Evolutionary conservation across 2,329 filamentous ascomycete genomes (phyloP).

Genomic region (Alternaria sp.): DNA sequence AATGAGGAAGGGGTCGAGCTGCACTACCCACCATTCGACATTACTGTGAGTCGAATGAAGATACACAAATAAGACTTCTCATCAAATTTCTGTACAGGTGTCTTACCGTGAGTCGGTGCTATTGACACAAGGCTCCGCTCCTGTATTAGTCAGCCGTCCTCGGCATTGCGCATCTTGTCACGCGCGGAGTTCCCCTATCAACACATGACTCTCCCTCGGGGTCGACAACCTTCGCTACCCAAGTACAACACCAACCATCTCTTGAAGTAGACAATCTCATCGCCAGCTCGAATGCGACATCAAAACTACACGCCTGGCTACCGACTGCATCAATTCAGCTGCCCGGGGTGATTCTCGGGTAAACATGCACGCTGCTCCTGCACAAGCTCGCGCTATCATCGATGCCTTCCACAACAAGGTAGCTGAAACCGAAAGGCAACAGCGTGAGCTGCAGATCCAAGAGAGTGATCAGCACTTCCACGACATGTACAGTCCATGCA

Average conservation of each 20-base stretch:
- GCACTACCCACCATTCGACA: conserved; percentile 40
- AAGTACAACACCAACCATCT: neutral
- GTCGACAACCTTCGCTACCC: neutral
- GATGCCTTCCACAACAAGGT: conserved; percentile 7
- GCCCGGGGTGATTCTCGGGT: neutral
- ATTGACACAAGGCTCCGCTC: neutral
- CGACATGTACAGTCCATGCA: conserved; percentile 14
- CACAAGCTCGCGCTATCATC: conserved; percentile 8
- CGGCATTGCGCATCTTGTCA: neutral
- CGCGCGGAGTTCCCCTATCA: neutral
- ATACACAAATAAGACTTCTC: neutral
- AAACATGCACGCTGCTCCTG: conserved; percentile 3
- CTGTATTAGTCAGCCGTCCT: neutral
- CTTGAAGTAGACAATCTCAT: neutral
- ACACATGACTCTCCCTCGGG: neutral
- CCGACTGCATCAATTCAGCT: neutral
- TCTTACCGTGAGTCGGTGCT: neutral
- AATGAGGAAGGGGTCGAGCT: conserved; percentile 24
- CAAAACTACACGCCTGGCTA: neutral
- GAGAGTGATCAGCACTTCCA: conserved; percentile 11
- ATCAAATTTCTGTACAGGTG: neutral
- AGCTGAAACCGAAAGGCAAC: conserved; percentile 7
- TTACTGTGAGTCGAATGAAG: conserved; percentile 18
- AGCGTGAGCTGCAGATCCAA: neutral
- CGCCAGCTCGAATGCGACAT: neutral